Base-by-base conservation (phyloP, 176 grass and related monocot genomes). In the Chrysopogon serrulatus region DNA sequence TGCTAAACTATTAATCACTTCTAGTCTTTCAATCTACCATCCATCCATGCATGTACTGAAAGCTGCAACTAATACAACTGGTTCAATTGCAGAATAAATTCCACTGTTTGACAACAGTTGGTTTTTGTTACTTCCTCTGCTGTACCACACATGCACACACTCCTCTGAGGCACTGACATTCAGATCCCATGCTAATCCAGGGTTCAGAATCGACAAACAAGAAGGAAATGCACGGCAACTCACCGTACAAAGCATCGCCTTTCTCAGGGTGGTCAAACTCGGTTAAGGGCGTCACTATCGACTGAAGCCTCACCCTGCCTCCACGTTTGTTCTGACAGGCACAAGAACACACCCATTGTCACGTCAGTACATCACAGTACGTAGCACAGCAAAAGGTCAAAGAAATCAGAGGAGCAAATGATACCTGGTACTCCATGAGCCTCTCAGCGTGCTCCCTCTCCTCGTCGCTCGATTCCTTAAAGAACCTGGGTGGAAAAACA, bases 201-300 rank as follows among this genome's bases (percentile, higher is more conserved):
- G 10, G 7, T 19, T 23, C 51, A 53, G 6, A 21, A 42, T 71
- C 3, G 8, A 6, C 40, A 17, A 61, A 51, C 54, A 47, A 31
- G 49, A 31, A 80, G 24, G 15, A 39, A 51, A 68, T 12, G 78
- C 23, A 73, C 3, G 27, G 35, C 7, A 82, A 83, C 87, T 90
- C 23, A 95, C 96, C 91, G 3, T 98, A 86, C 62, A 95, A 47
- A 32, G 96, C 96, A 59, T 98, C 96, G 4, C 96, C 96, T 92
- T 98, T 98, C 78, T 98, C 93, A 14, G 90, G 73, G 83, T 98
- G 91, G 87, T 98, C 91, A 45, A 95, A 95, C 40, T 98, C 96
- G 0, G 87, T 92, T 13, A 93, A 47, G 0, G 92, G 92, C 4
- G 79, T 84, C 18, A 91, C 79, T 7, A 91, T 90, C 0, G 86